A percentile compares a stretch with the other conserved stretches of the same genome.
Conservation (phyloP, 805 yeast species). For the Teunomyces lycoperdinae region DNA sequence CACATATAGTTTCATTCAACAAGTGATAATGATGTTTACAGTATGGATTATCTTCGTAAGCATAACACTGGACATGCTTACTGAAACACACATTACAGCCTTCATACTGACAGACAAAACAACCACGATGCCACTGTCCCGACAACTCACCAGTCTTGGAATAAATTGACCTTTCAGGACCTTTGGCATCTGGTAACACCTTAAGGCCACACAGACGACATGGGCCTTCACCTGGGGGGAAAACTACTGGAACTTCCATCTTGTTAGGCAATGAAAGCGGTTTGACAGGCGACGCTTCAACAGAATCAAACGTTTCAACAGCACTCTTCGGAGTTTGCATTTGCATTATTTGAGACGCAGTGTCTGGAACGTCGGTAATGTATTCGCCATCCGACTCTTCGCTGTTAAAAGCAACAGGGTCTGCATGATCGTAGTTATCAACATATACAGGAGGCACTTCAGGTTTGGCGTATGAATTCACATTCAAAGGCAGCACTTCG, state of each 20-base stretch:
- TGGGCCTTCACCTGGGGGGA: constrained; percentile 71
- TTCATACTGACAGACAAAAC: constrained; percentile 65
- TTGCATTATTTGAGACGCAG: constrained; percentile 3
- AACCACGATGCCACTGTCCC: constrained; percentile 92
- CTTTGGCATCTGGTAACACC: constrained; percentile 43
- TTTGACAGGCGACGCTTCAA: constrained; percentile 5
- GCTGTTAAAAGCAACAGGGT: not conserved
- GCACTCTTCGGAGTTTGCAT: constrained; percentile 1
- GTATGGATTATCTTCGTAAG: constrained; percentile 73
- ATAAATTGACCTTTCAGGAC: constrained; percentile 59
- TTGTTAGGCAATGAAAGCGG: not conserved
- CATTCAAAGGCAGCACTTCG: not conserved
- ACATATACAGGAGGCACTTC: not conserved
- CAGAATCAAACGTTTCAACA: not conserved
- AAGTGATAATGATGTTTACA: constrained; percentile 78
- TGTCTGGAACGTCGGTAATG: not conserved
- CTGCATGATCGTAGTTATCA: not conserved
- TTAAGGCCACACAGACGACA: constrained; percentile 68
- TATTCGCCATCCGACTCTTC: not conserved
- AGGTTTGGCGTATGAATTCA: not conserved
- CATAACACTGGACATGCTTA: constrained; percentile 69
- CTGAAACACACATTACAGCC: constrained; percentile 57
- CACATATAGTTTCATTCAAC: constrained; percentile 73
- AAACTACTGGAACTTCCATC: constrained; percentile 8
- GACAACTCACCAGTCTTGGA: constrained; percentile 82